Evolutionary conservation across 129 eudicot species (phyloP), one percentile per base, ranked within the genome.

Genomic region (Sambucus nigra): DNA sequence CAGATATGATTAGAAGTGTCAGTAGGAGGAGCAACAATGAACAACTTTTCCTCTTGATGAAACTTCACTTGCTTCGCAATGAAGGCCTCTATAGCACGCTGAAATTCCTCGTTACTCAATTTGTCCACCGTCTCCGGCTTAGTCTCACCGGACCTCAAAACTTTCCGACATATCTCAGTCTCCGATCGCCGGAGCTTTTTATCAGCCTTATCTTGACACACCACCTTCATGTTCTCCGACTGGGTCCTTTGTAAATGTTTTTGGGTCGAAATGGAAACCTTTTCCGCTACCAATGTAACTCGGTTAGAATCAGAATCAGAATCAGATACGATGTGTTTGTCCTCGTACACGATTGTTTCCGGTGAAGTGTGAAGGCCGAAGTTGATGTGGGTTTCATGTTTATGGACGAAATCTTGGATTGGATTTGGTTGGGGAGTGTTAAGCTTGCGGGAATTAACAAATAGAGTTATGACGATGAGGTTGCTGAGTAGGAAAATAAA

Each of bases 31-130:
- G 68, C 80, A 68, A 86, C 92, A 52, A 86, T 73, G 11, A 82
- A 73, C 22, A 76, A 29, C 57, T 79, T 71, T 57, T 91, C 98
- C 57, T 82, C 78, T 21, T 71, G 78, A 60, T 79, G 95, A 70
- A 91, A 85, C 74, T 64, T 85, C n/a, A 85, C 65, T 64, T 91
- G 98, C 66, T 63, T 91, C 14, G 94, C 95, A 27, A 91, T 91
- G 55, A 85, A 91, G 1, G 70, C 86, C 25, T 91, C 98, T 3
- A 91, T 85, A 20, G 75, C 63, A 7, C 71, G 65, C 65, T 73
- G 80, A 53, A 91, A 91, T 61, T 85, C 98, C 55, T 91, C 89
- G 47, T 77, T 73, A 25, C 94, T 82, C 78, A 85, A 27, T 15
- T 65, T 80, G 7, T 91, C 23, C 19, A 24, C 59, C 13, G 57